These are phyloP conservation scores for Dictyophora rubrovolvata DNA, from an alignment of 768 basidiomycete species.

Conservation along the genomic window DNA sequence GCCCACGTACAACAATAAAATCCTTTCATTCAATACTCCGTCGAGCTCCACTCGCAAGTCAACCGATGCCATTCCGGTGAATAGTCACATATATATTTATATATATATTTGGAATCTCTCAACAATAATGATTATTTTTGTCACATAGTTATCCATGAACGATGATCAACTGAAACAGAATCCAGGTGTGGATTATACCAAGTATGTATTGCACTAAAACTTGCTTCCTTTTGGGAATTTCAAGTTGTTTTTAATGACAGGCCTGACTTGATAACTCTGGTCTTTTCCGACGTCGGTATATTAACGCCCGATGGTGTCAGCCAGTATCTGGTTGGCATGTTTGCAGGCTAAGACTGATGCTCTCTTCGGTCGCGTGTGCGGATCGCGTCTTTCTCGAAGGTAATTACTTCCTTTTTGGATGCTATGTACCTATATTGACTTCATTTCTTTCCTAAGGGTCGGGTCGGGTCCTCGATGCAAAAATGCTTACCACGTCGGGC, in stretches of 20 bases:
- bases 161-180: conserved; percentile 73
- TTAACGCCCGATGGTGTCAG: conserved; percentile 89
- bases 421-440: background rate
- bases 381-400: background rate
- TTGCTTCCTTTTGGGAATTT: background rate
- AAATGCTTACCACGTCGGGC: background rate
- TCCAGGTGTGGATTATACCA: conserved; percentile 91
- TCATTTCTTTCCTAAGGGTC: background rate
- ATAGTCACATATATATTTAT: background rate
- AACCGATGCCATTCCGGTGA: background rate
- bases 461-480: background rate
- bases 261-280: conserved; percentile 87
- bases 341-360: conserved; percentile 45
- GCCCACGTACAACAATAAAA: conserved; percentile 66
- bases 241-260: conserved; percentile 26
- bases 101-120: background rate
- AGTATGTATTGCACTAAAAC: conserved; percentile 31
- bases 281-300: conserved; percentile 91
- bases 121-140: background rate
- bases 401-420: background rate
- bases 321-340: conserved; percentile 93
- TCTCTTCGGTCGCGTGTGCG: background rate
- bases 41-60: conserved; percentile 4
- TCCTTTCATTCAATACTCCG: conserved; percentile 57
- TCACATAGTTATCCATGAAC: conserved; percentile 45